Percentiles rank a stretch among this genome's conserved stretches.
These are phyloP conservation scores for Aspergillus floridensis DNA, from an alignment of 2,329 filamentous ascomycete species.

Conservation along the genomic window DNA sequence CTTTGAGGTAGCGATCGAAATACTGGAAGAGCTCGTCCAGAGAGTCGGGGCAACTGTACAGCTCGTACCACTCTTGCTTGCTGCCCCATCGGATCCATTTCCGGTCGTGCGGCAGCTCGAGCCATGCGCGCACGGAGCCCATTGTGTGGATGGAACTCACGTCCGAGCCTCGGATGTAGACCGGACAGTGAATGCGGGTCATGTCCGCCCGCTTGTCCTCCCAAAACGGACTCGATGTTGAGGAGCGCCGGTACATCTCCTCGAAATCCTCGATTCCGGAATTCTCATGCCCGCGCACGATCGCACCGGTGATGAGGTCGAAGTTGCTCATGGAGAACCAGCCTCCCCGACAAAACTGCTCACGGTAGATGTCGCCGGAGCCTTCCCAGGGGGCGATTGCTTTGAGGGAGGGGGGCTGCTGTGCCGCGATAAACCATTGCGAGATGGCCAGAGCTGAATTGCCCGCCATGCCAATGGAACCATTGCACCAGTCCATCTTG, in stretches of 20 bases:
- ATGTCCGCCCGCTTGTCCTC: conserved; percentile 40
- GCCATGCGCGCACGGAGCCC: conserved; percentile 39
- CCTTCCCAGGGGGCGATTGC: conserved; percentile 51
- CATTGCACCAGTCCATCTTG: conserved; percentile 46
- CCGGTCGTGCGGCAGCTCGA: conserved; percentile 36
- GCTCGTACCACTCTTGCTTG: conserved; percentile 49
- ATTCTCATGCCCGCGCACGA: conserved; percentile 31
- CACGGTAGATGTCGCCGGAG: conserved; percentile 46
- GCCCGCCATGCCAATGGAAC: conserved; percentile 44
- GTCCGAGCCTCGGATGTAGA: conserved; percentile 37
- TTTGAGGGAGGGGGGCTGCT: conserved; percentile 43
- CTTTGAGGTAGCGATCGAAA: conserved; percentile 49
- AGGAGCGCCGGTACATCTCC: conserved; percentile 42
- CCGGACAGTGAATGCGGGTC: conserved; percentile 35
- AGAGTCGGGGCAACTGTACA: conserved; percentile 36
- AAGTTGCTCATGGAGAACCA: conserved; percentile 41
- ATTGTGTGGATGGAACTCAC: conserved; percentile 36
- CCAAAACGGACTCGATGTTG: conserved; percentile 37
- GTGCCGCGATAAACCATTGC: conserved; percentile 45
- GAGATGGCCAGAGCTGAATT: conserved; percentile 45
- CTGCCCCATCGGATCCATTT: conserved; percentile 48
- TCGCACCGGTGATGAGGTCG: conserved; percentile 42
- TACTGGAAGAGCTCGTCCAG: conserved; percentile 42
- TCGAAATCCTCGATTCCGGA: conserved; percentile 41
- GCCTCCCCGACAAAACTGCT: conserved; percentile 48